phyloP scores from a whole-genome alignment of 2,329 filamentous ascomycete genomes.

The Paecilomyces sp. region DNA sequence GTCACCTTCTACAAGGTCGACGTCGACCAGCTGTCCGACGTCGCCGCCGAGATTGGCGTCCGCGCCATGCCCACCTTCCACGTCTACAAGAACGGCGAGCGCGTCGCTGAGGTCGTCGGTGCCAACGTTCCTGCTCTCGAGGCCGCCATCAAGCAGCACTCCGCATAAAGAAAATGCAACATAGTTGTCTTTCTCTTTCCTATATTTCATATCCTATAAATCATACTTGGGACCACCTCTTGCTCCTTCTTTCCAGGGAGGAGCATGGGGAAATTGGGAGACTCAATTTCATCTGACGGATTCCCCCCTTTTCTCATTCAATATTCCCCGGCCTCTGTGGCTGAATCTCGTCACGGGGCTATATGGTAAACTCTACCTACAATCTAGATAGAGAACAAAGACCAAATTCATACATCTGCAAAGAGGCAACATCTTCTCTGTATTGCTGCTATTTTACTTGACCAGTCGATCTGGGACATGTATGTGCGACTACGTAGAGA shows the following conservation, averaged over 20 bases:
- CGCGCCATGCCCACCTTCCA: conserved; percentile 91
- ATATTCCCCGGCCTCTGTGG: background rate
- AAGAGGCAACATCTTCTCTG: too few relatives aligned
- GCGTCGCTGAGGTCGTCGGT: conserved; percentile 67
- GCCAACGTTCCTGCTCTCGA: conserved; percentile 68
- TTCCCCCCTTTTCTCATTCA: background rate
- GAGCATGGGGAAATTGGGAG: background rate
- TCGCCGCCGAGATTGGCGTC: conserved; percentile 70
- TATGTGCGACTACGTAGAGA: too few relatives aligned
- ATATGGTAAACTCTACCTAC: background rate
- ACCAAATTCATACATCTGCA: background rate
- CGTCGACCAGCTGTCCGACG: conserved; percentile 71
- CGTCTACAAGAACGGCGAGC: conserved; percentile 72
- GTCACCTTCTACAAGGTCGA: conserved; percentile 84
- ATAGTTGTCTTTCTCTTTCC: background rate
- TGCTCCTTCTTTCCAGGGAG: background rate
- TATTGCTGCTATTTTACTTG: too few relatives aligned
- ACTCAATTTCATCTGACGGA: background rate
- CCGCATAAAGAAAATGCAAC: conserved; percentile 11
- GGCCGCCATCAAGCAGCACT: conserved; percentile 23
- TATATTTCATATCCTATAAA: background rate
- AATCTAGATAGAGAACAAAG: background rate
- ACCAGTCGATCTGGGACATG: too few relatives aligned
- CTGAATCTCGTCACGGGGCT: background rate
- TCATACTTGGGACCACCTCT: background rate